Base-by-base conservation (phyloP, 345 rosid species). In the Rhizophora apiculata region DNA sequence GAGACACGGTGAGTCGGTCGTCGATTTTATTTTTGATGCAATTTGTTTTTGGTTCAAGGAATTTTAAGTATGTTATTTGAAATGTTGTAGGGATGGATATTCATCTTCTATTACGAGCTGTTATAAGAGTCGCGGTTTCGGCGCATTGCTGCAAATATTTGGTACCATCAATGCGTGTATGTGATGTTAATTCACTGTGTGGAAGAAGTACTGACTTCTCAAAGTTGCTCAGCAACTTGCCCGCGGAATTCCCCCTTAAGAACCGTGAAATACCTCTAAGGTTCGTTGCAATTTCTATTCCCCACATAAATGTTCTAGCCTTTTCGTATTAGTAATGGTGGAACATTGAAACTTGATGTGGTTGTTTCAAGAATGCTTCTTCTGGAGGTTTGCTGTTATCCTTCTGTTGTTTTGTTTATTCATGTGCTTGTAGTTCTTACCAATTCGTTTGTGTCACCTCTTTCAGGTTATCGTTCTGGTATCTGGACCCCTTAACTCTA, bases 381-480 rank as follows among this genome's bases (percentile, higher is more conserved):
- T 62, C 29, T 20, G 29, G 20, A 57, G 21, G 36, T 16, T 16
- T 32, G 53, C 31, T 43, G 31, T 43, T 4, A 19, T 43, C 46
- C 60, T 46, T 26, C 61, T 2, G 0, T 2, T 56, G 32, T 60
- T 53, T 31, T 8, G 9, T 24, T n/a, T 52, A 60, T 53, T 10
- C 20, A 59, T 22, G 59, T 27, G 6, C 46, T 30, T 69, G 30
- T 5, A 22, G 61, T 71, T 76, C 62, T 60, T 46, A 1, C n/a
- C 13, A 8, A 30, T 31, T 54, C 49, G 43, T 16, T 34, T 63
- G 54, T 58, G 57, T 49, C 37, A 6, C 19, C 34, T 55, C 48
- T 29, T 26, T 62, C 84, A 92, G 96, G 89, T 64, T 89, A 80
- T 63, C 87, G 19, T 74, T 85, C 75, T 92, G 95, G 95, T 85